Base-by-base conservation (phyloP, 1,284 basidiomycete genomes). In the Apiotrichum montevideense region DNA sequence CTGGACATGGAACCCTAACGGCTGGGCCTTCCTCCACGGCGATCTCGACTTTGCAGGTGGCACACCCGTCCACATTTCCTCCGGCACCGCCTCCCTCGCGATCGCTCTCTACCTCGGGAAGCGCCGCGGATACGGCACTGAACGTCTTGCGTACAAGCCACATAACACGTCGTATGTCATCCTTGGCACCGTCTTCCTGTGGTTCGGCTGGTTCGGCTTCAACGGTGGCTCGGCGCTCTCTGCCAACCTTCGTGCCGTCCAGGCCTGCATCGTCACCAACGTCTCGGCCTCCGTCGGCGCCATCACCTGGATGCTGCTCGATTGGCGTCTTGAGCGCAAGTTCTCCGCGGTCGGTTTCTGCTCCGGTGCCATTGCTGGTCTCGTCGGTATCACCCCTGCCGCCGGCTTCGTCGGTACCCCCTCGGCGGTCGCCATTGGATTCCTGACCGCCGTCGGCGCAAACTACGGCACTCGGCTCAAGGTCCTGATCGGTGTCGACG, bases 201-300 rank as follows among this genome's bases (percentile, higher is more conserved):
- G 93, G 94, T 93, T 96, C 69, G 94, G 93, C n/a, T 97, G 94
- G 94, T 92, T 94, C 70, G 93, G 87, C 21, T 90, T 88, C 80
- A 94, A 94, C 78, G 91, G 91, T 44, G 89, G 89, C 41, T 73
- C 71, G 6, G 73, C 73, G 11, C 68, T 75, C 42, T 82, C 84
- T 37, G 91, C 91, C 63, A 95, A 95, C 79, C 79, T 96, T 52
- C 84, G 92, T 57, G 93, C 91, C 1, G 84, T 87, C 41, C 85
- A 89, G 77, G 92, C 93, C 15, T 90, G 88, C 78, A 87, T 94
- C 62, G 90, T 95, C 60, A 98, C 94, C 67, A 96, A 97, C 79
- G 75, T 93, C 46, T 85, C 90, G 1, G 90, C 90, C 2, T 84
- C 84, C 56, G 85, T 88, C 39, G 93, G 87, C 51, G 95, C 90